phyloP scores from a whole-genome alignment of 1,284 basidiomycete species.

The Trichosporon ovoides region DNA sequence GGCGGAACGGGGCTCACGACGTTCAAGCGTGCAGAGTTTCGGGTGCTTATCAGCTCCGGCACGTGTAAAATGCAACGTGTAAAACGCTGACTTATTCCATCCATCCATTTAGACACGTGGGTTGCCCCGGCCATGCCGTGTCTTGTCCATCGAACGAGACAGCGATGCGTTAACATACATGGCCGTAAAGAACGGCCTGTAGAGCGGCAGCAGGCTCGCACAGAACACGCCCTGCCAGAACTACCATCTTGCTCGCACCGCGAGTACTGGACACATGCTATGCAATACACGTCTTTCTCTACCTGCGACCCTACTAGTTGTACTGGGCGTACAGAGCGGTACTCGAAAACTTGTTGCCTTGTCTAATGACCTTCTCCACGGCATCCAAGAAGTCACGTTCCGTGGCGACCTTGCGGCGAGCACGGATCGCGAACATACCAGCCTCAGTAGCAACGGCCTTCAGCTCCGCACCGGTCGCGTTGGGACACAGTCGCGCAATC shows the following conservation, averaged over 20 bases:
- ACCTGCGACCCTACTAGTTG: constrained; percentile 29
- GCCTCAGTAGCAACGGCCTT: constrained; percentile 97
- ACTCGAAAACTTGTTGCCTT: constrained; percentile 93
- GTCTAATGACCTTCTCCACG: constrained; percentile 96
- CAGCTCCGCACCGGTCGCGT: constrained; percentile 95
- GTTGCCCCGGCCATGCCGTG: no score
- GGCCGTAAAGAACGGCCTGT: no score
- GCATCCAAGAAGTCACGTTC: constrained; percentile 97
- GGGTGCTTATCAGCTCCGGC: neutral
- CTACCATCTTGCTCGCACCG: no score
- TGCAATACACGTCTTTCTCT: constrained; percentile 7
- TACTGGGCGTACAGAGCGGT: constrained; percentile 57
- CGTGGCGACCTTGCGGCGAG: constrained; percentile 91
- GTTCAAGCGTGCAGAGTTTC: neutral
- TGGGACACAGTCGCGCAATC: constrained; percentile 93
- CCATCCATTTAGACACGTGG: neutral
- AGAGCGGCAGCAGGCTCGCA: no score
- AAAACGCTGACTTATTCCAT: neutral
- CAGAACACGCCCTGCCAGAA: no score
- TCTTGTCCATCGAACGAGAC: no score
- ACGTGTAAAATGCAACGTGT: constrained; percentile 6
- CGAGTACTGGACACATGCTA: neutral
- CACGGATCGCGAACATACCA: constrained; percentile 99
- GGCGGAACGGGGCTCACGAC: neutral
- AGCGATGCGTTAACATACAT: no score